Evolutionary conservation across 345 rosid genomes (phyloP), one percentile per base, ranked within the genome.

Genomic region (Euphorbia lathyris): DNA sequence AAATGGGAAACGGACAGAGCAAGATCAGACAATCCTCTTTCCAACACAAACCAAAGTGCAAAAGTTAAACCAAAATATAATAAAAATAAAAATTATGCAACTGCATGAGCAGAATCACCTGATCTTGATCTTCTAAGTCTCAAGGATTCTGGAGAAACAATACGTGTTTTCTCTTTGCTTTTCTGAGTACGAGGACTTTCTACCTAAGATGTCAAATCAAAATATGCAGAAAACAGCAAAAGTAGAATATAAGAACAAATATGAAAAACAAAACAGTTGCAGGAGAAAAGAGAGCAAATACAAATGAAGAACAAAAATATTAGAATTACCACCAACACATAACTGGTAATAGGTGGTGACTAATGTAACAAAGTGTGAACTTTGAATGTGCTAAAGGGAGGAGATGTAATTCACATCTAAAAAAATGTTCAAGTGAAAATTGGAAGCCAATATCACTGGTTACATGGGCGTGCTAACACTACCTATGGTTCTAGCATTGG

Each of bases 51-150:
- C 2, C 26, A 30, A n/a, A 19, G 47, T 0, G 17, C 40, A 30
- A 59, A 30, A 3, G 27, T 22, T 55, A 29, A 55, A 55, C 29
- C 51, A 45, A 13, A 45, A 45, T 10, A 40, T 40, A 40, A 40
- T 40, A 20, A 9, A 9, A 55, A 23, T 22, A 9, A 9, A 22
- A 23, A 55, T 23, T n/a, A 55, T 22, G 29, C 58, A 55, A 10
- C 12, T 55, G 30, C 29, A 55, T 20, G 26, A 30, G 61, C 63
- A 76, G 42, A 73, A 77, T 73, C 58, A 86, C 93, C 90, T 73
- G 87, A 80, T 81, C 89, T 79, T 53, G 93, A 86, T 62, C 83
- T 76, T 74, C 83, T 86, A 69, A 72, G 63, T 71, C 55, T 74
- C 69, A 78, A 71, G 34, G 84, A 88, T 59, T 84, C 80, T 0